Base-by-base conservation (phyloP, 345 rosid species). In the Acer saccharum region DNA sequence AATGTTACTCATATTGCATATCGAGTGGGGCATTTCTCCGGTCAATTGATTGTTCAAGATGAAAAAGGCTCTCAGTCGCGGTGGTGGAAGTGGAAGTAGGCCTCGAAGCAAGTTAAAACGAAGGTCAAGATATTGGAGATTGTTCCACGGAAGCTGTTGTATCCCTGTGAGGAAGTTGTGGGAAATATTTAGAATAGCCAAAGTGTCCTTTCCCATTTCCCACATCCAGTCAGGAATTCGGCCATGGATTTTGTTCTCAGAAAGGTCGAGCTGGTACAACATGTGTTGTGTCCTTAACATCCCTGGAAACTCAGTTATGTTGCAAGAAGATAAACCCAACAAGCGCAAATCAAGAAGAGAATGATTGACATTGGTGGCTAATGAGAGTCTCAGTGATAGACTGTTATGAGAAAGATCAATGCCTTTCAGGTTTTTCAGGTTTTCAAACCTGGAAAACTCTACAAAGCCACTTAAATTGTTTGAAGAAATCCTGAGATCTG, bases 381-480 rank as follows among this genome's bases (percentile, higher is more conserved):
- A 32, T 32, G 35, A 20, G 10, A 23, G 7, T 4, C 9, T 46
- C 20, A 62, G 4, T 6, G 54, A 68, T 4, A 41, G 20, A 27
- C 3, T 46, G 63, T 8, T 66, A 1, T 5, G 1, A 18, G 83
- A 72, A 61, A 88, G 76, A 61, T 55, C 67, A 13, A 74, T 75
- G 13, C 0, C 32, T 6, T 0, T 0, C 3, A 86, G 83, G 7
- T 77, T 74, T 73, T 63, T n/a, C 10, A 83, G 74, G 27, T 69
- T 70, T 35, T 73, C 23, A 41, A 85, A 76, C 81, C 58, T 57
- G 13, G 62, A 10, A 13, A 76, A 35, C 35, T 78, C 71, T 7
- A 84, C 23, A 39, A 3, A 16, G 7, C 81, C 81, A 65, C 71
- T 80, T 27, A 83, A 71, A 8, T 70, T 77, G 57, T 83, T 83